Evolutionary conservation across 108 stramenopile genomes (phyloP), one percentile per base, ranked within the genome.

Genomic region (Pseudonitzschia multistriata): DNA sequence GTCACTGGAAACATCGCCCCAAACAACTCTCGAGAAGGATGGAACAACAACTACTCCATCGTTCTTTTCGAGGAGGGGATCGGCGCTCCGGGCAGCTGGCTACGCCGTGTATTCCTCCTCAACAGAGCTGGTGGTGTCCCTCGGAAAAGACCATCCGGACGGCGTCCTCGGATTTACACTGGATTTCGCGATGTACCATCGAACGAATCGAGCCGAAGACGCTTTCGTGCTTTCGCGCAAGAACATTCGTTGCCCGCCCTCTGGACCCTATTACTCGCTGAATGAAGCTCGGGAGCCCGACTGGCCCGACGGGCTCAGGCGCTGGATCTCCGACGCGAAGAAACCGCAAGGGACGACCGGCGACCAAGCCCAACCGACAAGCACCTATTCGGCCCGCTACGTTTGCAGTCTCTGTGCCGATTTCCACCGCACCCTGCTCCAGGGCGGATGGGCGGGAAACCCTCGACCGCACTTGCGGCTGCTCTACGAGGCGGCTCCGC

Each of bases 401-500:
- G 89, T 90, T 7, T 86, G 89, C 22, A 81, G 79, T 49, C 83
- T 90, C 79, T 87, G 88, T 45, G 79, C 87, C 1, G 89, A 90
- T 62, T 79, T 90, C 13, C 89, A 90, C 78, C 85, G 89, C 21
- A 91, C 90, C 8, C 56, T 91, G 28, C 49, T 89, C 30, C 84
- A 88, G 56, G 88, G 86, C 17, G 90, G 90, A 0, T 71, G 74
- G 68, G 68, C 74, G 40, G 70, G 68, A 14, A 74, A 74, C 10
- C 74, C 74, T 13, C 35, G 70, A 36, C 60, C 67, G 37, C 68
- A 83, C 78, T 48, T 81, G 22, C 80, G 90, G 13, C 75, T 89
- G n/a, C 79, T 91, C 14, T 91, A 91, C 74, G 90, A 91, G 67
- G 87, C 83, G 37, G 82, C 84, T 47, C 90, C 90, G 28, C 85